Percentiles rank a stretch among this genome's conserved stretches.
Conservation (phyloP, 2,329 filamentous ascomycete species). For the Colletotrichum somersetense region DNA sequence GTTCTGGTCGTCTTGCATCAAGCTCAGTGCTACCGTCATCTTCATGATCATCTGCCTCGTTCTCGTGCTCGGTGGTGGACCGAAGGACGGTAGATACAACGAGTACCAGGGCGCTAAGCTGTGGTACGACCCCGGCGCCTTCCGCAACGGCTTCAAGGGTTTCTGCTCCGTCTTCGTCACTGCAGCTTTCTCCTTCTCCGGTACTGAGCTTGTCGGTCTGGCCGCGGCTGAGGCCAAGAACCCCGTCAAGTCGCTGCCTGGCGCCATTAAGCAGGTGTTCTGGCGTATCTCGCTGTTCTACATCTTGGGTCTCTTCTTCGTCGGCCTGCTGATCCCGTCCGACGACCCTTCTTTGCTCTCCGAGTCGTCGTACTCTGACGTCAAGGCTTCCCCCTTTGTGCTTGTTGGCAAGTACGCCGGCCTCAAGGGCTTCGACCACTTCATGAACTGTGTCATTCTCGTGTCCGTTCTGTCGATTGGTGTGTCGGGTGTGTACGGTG, state of each 20-base stretch:
- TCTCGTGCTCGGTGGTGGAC: constrained; percentile 69
- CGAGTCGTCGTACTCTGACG: constrained; percentile 56
- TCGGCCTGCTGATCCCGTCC: constrained; percentile 60
- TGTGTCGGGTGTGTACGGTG: constrained; percentile 67
- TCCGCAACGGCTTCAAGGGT: constrained; percentile 78
- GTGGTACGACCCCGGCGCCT: constrained; percentile 62
- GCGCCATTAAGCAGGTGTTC: constrained; percentile 81
- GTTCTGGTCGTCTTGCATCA: constrained; percentile 67
- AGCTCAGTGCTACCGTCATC: constrained; percentile 67
- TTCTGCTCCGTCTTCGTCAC: constrained; percentile 78
- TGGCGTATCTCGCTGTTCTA: constrained; percentile 66
- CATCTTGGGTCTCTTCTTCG: constrained; percentile 61
- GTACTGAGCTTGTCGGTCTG: constrained; percentile 77
- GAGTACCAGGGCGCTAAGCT: constrained; percentile 57
- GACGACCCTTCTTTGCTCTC: constrained; percentile 60
- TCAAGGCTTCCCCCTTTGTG: constrained; percentile 43
- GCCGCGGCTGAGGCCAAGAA: constrained; percentile 77
- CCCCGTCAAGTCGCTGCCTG: constrained; percentile 78
- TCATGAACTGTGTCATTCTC: constrained; percentile 68
- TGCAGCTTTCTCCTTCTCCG: constrained; percentile 76
- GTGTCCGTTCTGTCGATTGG: constrained; percentile 67
- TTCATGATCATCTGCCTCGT: constrained; percentile 73
- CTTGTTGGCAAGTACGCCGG: constrained; percentile 55
- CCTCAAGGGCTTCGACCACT: constrained; percentile 61
- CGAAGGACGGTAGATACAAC: constrained; percentile 56